phyloP scores from a whole-genome alignment of 1,284 basidiomycete genomes.

The Trichosporon ovoides region DNA sequence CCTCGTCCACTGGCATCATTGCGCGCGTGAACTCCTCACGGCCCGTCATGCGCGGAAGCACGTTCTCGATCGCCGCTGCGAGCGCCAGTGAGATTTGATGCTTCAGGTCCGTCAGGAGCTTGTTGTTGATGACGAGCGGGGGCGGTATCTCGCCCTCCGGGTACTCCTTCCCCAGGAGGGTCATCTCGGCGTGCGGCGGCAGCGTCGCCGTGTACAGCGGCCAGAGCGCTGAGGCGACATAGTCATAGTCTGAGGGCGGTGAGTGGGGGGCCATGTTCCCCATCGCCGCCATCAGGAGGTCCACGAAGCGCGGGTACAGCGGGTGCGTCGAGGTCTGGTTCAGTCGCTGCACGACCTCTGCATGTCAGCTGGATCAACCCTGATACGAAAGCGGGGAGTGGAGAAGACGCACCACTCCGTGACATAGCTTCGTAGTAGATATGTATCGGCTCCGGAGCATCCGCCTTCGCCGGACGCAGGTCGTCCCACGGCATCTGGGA shows the following conservation, averaged over 20 bases:
- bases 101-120: conserved; percentile 46
- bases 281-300: conserved; percentile 61
- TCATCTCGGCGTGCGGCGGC: conserved; percentile 37
- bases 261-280: conserved; percentile 57
- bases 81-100: conserved; percentile 37
- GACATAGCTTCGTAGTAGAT: conserved; percentile 58
- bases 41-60: conserved; percentile 33
- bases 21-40: conserved; percentile 28
- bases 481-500: conserved; percentile 70
- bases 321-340: conserved; percentile 40
- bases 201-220: conserved; percentile 52
- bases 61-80: conserved; percentile 34
- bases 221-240: conserved; percentile 72
- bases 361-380: conserved; percentile 30
- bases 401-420: conserved; percentile 57
- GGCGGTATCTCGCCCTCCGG: conserved; percentile 24
- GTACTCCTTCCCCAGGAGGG: conserved; percentile 20
- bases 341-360: conserved; percentile 27
- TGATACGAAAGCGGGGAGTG: neutral
- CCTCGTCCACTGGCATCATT: conserved; percentile 15
- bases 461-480: conserved; percentile 62
- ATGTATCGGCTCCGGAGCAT: conserved; percentile 69
- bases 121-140: conserved; percentile 31
- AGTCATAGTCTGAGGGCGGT: conserved; percentile 65
- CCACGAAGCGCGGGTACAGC: conserved; percentile 63